Conservation (phyloP, 2,329 filamentous ascomycete genomes). For the Fusarium hainanense region DNA sequence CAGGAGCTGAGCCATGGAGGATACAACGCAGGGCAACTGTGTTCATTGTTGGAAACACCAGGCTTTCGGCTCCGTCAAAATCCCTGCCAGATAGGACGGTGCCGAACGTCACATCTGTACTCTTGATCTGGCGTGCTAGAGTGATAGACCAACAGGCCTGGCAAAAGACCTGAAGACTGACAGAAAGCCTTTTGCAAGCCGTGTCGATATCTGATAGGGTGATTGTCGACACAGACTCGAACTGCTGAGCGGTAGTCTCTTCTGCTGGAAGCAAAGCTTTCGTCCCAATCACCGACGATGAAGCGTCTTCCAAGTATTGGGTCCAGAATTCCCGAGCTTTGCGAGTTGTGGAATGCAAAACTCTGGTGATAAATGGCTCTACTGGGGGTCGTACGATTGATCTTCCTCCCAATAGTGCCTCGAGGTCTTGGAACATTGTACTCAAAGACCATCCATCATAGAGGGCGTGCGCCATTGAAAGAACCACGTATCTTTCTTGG, state of each 20-base stretch:
- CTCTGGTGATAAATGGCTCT: conserved; percentile 60
- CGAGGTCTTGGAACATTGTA: conserved; percentile 77
- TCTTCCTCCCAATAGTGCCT: conserved; percentile 67
- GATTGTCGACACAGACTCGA: conserved; percentile 25
- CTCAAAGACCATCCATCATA: conserved; percentile 90
- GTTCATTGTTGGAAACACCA: conserved; percentile 93
- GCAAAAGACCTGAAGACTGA: conserved; percentile 82
- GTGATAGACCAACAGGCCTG: conserved; percentile 81
- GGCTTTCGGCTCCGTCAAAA: conserved; percentile 70
- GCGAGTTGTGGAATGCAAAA: conserved; percentile 30
- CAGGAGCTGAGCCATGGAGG: conserved; percentile 72
- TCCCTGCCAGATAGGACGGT: conserved; percentile 88
- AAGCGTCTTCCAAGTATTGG: conserved; percentile 68
- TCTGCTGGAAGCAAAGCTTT: not conserved
- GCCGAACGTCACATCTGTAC: conserved; percentile 83
- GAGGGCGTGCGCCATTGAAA: conserved; percentile 86
- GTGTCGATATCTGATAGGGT: conserved; percentile 45
- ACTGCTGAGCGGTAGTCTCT: conserved; percentile 7
- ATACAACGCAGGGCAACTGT: conserved; percentile 81
- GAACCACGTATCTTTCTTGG: conserved; percentile 57
- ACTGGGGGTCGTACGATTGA: conserved; percentile 59
- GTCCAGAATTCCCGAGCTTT: conserved; percentile 72
- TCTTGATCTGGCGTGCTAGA: conserved; percentile 70
- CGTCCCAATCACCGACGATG: conserved; percentile 50
- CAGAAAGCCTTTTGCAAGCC: conserved; percentile 73